Evolutionary conservation across 768 basidiomycete species (phyloP).

Genomic region (Boletus huronensis): DNA sequence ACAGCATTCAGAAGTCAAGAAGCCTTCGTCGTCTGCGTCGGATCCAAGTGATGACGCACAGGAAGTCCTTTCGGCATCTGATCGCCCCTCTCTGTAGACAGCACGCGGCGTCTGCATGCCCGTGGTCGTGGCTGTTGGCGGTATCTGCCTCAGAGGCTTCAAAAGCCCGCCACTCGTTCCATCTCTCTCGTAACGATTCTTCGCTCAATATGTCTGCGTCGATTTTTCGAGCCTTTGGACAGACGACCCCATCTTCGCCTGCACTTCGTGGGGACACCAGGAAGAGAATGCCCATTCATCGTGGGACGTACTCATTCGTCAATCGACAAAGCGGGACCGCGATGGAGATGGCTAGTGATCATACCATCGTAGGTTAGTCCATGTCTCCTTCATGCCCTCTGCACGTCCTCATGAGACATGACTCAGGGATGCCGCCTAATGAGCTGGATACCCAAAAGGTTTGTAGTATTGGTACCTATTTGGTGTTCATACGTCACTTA

Average conservation of each 20-base stretch:
- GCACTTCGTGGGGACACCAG: slow-evolving; percentile 11
- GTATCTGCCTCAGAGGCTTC: slow-evolving; percentile 3
- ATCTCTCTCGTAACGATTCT: background rate
- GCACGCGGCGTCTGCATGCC: slow-evolving; percentile 22
- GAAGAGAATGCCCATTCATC: slow-evolving; percentile 26
- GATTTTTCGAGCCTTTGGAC: slow-evolving; percentile 20
- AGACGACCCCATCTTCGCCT: slow-evolving; percentile 7
- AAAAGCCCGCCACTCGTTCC: slow-evolving; percentile 5
- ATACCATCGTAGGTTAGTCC: slow-evolving; percentile 23
- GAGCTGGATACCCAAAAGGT: slow-evolving; percentile 30
- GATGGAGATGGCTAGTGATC: slow-evolving; percentile 26
- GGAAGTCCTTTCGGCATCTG: slow-evolving; percentile 14
- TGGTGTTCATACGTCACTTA: background rate
- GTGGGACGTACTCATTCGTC: slow-evolving; percentile 30
- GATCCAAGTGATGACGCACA: slow-evolving; percentile 5
- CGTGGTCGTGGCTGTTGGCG: slow-evolving; percentile 11
- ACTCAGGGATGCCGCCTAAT: slow-evolving; percentile 30
- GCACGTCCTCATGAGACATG: background rate
- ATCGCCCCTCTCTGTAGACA: background rate
- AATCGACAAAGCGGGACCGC: slow-evolving; percentile 34
- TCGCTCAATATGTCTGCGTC: slow-evolving; percentile 19
- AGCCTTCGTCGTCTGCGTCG: slow-evolving; percentile 1
- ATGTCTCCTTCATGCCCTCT: background rate
- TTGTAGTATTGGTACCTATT: background rate
- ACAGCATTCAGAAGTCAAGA: slow-evolving; percentile 22